A percentile compares a stretch with the other conserved stretches of the same genome.
Conservation (phyloP, 345 rosid species). For the Acer negundo region DNA sequence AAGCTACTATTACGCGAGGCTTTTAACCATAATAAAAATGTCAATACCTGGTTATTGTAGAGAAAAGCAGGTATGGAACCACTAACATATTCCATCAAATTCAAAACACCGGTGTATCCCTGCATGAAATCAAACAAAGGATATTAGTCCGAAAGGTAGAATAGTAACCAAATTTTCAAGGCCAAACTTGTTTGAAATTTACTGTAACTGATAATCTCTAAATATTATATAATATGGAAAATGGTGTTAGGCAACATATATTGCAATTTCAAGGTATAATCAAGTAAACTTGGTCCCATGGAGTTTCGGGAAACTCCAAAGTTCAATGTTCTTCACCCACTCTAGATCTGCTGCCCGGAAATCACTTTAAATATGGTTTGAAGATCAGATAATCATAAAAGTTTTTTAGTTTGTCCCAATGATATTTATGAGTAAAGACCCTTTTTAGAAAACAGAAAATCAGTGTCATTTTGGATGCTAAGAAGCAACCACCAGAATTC, state of each 20-base stretch:
- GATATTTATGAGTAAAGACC: neutral
- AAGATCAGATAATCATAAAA: neutral
- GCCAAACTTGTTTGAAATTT: neutral
- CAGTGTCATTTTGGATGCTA: neutral
- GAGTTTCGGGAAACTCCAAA: neutral
- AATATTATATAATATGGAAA: neutral
- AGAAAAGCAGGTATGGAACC: constrained; percentile 66
- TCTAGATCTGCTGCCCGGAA: neutral
- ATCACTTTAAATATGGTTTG: neutral
- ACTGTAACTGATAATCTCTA: neutral
- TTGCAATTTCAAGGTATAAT: neutral
- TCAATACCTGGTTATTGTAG: constrained; percentile 79
- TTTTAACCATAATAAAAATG: constrained; percentile 7
- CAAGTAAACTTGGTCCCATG: neutral
- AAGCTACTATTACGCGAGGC: no score
- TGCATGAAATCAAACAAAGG: constrained; percentile 40
- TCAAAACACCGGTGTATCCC: constrained; percentile 85
- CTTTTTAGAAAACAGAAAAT: neutral
- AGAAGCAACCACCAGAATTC: neutral
- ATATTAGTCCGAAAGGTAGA: constrained; percentile 9
- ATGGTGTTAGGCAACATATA: neutral
- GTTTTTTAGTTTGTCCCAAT: neutral
- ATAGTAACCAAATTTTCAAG: neutral
- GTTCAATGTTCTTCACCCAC: neutral
- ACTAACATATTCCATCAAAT: constrained; percentile 64